Evolutionary conservation across 306 rosid genomes (phyloP).

Genomic region (Trichosanthes cucumerina): DNA sequence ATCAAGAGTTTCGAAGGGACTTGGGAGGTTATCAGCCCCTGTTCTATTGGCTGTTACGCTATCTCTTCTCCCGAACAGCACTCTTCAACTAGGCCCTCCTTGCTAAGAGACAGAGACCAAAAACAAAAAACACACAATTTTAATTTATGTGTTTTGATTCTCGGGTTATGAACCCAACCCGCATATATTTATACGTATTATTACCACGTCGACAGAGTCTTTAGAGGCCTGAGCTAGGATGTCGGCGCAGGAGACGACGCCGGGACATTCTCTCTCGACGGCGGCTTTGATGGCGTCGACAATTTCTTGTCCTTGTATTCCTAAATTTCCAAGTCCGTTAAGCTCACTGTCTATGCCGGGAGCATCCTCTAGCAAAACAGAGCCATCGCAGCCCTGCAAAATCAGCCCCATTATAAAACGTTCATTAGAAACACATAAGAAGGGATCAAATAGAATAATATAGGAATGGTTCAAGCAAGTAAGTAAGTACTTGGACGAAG

Average conservation of each 20-base stretch:
- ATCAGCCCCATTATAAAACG: not conserved
- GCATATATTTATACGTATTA: not conserved
- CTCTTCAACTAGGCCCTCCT: slow-evolving; percentile 68
- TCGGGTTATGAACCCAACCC: too few species aligned
- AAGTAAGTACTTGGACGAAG: not conserved
- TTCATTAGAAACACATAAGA: not conserved
- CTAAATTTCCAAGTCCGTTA: slow-evolving; percentile 41
- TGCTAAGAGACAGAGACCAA: slow-evolving; percentile 26
- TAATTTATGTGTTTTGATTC: not conserved
- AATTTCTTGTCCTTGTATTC: slow-evolving; percentile 34
- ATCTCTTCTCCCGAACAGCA: slow-evolving; percentile 60
- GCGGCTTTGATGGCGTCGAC: slow-evolving; percentile 60
- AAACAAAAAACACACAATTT: not conserved
- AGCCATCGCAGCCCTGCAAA: slow-evolving; percentile 64
- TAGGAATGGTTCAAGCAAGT: not conserved
- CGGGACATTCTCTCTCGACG: slow-evolving; percentile 46
- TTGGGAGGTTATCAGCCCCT: slow-evolving; percentile 53
- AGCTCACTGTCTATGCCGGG: slow-evolving; percentile 54
- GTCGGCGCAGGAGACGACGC: slow-evolving; percentile 67
- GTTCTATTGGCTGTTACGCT: slow-evolving; percentile 49
- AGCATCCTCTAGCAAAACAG: slow-evolving; percentile 45
- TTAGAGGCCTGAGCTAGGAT: slow-evolving; percentile 62
- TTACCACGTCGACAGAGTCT: slow-evolving; percentile 53
- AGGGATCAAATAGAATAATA: too few species aligned
- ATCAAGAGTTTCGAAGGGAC: slow-evolving; percentile 37